phyloP scores from a whole-genome alignment of 352 stramenopile species.

The Thalassiosira ordinaria region DNA sequence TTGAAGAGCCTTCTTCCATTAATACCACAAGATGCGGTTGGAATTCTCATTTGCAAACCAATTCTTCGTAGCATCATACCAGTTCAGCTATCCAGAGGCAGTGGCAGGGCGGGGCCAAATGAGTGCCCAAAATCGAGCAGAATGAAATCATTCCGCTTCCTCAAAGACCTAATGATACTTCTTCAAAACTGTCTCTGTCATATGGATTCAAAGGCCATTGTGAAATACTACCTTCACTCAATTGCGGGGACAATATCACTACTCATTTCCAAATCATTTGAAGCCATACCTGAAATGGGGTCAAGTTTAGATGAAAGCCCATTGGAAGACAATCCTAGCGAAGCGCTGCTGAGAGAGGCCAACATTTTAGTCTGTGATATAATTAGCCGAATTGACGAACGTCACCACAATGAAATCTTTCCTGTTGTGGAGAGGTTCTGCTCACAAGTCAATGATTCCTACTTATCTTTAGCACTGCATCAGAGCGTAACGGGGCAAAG shows the following conservation, averaged over 20 bases:
- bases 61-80: slow-evolving; percentile 35
- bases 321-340: not conserved
- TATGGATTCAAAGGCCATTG: slow-evolving; percentile 33
- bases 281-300: not conserved
- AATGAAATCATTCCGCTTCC: not conserved
- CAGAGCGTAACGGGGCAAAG: slow-evolving; percentile 1
- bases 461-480: slow-evolving; percentile 18
- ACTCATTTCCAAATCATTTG: slow-evolving; percentile 20
- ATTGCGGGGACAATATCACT: slow-evolving; percentile 15
- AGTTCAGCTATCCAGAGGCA: not conserved
- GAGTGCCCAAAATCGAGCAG: not conserved
- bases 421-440: slow-evolving; percentile 38
- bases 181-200: slow-evolving; percentile 34
- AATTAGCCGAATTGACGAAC: slow-evolving; percentile 14
- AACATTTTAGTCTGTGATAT: slow-evolving; percentile 27
- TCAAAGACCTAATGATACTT: slow-evolving; percentile 34
- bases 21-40: slow-evolving; percentile 32
- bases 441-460: slow-evolving; percentile 35
- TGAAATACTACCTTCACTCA: slow-evolving; percentile 40
- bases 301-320: not conserved
- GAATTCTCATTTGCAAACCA: slow-evolving; percentile 44
- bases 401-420: slow-evolving; percentile 24
- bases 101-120: not conserved
- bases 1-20: slow-evolving; percentile 37
- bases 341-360: slow-evolving; percentile 12